phyloP scores from a whole-genome alignment of 352 stramenopile species.

The Globisporangium spiculum region DNA sequence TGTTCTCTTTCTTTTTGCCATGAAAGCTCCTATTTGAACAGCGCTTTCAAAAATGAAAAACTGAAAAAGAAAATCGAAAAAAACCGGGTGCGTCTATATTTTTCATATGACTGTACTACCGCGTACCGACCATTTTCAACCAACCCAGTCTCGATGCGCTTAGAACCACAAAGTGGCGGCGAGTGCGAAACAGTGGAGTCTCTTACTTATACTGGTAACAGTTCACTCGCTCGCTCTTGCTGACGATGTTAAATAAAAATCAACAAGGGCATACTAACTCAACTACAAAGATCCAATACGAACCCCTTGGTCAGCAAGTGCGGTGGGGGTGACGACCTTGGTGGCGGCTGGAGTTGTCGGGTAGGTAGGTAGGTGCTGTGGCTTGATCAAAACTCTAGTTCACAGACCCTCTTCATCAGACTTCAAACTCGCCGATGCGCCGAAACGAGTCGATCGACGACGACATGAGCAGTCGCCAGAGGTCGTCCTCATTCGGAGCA shows the following conservation, averaged over 20 bases:
- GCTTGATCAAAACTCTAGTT: not conserved
- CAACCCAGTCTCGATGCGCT: too few relatives aligned
- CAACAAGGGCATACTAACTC: not conserved
- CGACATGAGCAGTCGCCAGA: constrained; percentile 78
- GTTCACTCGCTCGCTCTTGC: not conserved
- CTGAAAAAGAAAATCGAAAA: too few relatives aligned
- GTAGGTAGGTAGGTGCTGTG: not conserved
- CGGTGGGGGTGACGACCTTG: not conserved
- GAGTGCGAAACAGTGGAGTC: too few relatives aligned
- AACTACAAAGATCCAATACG: not conserved
- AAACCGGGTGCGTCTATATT: too few relatives aligned
- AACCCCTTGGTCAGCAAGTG: not conserved
- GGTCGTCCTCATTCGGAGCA: constrained; percentile 46
- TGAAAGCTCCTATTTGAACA: too few relatives aligned
- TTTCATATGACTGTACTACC: not conserved
- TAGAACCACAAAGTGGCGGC: too few relatives aligned
- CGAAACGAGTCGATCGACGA: constrained; percentile 55
- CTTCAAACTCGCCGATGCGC: constrained; percentile 34
- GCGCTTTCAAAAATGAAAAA: too few relatives aligned
- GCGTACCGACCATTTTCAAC: too few relatives aligned
- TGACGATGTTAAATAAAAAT: not conserved
- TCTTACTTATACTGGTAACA: too few relatives aligned
- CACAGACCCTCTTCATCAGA: constrained; percentile 13
- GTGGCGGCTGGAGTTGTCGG: not conserved
- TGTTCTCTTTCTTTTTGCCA: too few relatives aligned